These are phyloP conservation scores for Sideroxylon spinosum DNA, from an alignment of 179 eudicot genomes.

Conservation along the genomic window DNA sequence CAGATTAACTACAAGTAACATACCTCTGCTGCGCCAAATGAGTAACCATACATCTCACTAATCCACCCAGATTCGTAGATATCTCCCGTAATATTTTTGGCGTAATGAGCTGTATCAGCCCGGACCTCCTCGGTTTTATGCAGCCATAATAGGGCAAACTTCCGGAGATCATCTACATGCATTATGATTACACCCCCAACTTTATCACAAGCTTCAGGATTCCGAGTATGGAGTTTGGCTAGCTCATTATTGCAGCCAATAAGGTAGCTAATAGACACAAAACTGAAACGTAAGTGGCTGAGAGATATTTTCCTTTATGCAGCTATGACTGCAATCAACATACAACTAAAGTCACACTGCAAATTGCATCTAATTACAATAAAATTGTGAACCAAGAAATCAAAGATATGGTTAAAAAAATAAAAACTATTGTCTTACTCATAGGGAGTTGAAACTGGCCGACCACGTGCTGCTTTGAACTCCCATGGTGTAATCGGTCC, in stretches of 20 bases:
- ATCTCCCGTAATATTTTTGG: slow-evolving; percentile 75
- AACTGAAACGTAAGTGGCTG: neutral
- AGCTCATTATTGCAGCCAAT: slow-evolving; percentile 92
- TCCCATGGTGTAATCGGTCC: slow-evolving; percentile 98
- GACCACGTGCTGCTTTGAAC: slow-evolving; percentile 70
- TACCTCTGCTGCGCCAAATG: slow-evolving; percentile 99
- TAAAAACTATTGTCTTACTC: slow-evolving; percentile 42
- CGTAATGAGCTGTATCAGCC: slow-evolving; percentile 82
- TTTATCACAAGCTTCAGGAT: slow-evolving; percentile 91
- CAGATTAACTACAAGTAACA: neutral
- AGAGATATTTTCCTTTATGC: neutral
- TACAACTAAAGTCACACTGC: neutral
- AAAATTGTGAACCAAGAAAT: no score
- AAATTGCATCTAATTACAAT: no score
- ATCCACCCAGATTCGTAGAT: slow-evolving; percentile 88
- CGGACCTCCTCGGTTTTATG: slow-evolving; percentile 93
- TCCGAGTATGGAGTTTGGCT: slow-evolving; percentile 80
- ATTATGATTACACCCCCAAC: slow-evolving; percentile 94
- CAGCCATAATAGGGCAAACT: slow-evolving; percentile 77
- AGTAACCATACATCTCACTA: slow-evolving; percentile 98
- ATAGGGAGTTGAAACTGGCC: slow-evolving; percentile 92
- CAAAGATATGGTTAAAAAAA: no score
- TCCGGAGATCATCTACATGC: slow-evolving; percentile 88
- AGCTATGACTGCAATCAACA: neutral
- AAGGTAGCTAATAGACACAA: slow-evolving; percentile 51